Base-by-base conservation (phyloP, 2,329 filamentous ascomycete species). In the Teratosphaeria destructans region DNA sequence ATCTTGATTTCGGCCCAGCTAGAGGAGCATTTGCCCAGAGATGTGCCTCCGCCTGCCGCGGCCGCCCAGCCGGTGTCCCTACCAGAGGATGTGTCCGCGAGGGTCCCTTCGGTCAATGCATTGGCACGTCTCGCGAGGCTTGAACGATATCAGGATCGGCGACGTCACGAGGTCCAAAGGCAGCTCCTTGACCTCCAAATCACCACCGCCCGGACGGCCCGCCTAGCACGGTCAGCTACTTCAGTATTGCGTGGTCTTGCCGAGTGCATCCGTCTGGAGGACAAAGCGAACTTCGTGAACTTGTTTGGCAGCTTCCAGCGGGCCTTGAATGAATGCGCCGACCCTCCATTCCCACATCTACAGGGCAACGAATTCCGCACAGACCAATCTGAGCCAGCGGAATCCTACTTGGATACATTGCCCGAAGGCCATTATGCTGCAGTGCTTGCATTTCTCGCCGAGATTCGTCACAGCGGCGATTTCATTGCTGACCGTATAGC, bases 401-500 rank as follows among this genome's bases (percentile, higher is more conserved):
- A 65, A 61, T 64, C 62, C 65, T 77, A 78, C 71, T 70, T 81
- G 65, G 83, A 88, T 71, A 85, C 91, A 68, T 82, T 97, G 56
- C 89, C 91, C 57, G 79, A 84, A 59, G 85, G 87, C 63, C 85
- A 90, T 59, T 81, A 89, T 58, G 70, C 90, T 62, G 84, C 86
- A 52, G 84, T 96, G 61, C 72, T 96, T 60, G 83, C 85, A 63
- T 93, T 97, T 70, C 77, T 97, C 67, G 86, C 84, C 55, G 84
- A 90, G 73, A 82, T 96, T 63, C 85, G 93, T 67, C 91, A 88
- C 63, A 92, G 96, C 72, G 86, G 90, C 43, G 86, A 92, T 68
- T 97, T 95, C 74, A 74, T 99, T 73, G 90, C 93, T 68, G 85
- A 88, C 64, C 85, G 92, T 64, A 82, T 99, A 64, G 85, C 85